These are phyloP conservation scores for Coemansia sp. DNA, from an alignment of 192 early-diverging fungal species.

Conservation along the genomic window DNA sequence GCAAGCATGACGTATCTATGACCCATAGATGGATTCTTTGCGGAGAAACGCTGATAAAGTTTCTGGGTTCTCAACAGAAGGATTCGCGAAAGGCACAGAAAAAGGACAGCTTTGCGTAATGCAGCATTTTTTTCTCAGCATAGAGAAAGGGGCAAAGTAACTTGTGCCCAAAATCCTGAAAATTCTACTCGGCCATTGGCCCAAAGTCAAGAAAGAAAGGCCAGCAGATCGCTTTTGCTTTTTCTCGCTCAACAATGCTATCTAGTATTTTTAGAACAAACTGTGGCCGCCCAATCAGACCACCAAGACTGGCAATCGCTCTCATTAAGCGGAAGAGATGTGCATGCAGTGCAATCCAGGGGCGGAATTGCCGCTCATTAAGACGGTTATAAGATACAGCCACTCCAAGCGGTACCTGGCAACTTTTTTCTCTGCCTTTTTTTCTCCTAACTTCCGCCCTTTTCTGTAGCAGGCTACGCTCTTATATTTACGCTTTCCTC, in stretches of 20 bases:
- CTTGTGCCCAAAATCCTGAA: too few relatives aligned
- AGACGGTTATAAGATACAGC: background rate
- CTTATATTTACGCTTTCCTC: constrained; percentile 2
- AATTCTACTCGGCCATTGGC: too few relatives aligned
- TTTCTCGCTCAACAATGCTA: background rate
- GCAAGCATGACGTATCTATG: too few relatives aligned
- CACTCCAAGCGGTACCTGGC: background rate
- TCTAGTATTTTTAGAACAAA: constrained; percentile 1
- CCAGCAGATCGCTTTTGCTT: background rate
- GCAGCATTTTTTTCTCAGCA: too few relatives aligned
- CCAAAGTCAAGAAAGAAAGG: background rate
- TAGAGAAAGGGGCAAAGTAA: too few relatives aligned
- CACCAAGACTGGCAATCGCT: background rate
- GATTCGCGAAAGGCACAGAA: too few relatives aligned
- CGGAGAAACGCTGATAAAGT: too few relatives aligned
- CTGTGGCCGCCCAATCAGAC: constrained; percentile 7
- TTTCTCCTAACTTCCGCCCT: constrained; percentile 8
- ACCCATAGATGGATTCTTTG: too few relatives aligned
- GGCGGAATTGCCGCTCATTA: background rate
- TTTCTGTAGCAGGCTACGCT: constrained; percentile 5
- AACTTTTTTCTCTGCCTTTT: constrained; percentile 11
- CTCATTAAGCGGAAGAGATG: constrained; percentile 6
- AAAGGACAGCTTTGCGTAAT: too few relatives aligned
- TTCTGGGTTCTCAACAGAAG: too few relatives aligned
- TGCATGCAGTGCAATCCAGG: background rate